These are phyloP conservation scores for Acer campestre DNA, from an alignment of 345 rosid species.

Conservation along the genomic window DNA sequence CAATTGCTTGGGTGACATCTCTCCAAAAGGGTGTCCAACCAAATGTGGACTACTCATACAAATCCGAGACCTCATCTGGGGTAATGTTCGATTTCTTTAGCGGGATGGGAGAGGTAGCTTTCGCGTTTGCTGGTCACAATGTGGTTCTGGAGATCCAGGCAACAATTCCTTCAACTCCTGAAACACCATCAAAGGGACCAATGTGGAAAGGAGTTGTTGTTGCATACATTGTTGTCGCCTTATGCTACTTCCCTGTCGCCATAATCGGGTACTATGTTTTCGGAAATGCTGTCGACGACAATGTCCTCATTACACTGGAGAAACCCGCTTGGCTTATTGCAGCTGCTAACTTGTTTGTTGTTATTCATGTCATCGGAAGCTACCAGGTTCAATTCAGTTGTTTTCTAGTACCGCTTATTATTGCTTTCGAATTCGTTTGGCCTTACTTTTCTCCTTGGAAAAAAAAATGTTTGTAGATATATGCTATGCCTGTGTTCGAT, in stretches of 20 bases:
- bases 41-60: constrained; percentile 56
- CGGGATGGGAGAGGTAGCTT: constrained; percentile 81
- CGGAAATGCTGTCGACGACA: constrained; percentile 68
- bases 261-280: constrained; percentile 55
- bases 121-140: constrained; percentile 85
- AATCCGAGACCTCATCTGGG: constrained; percentile 38
- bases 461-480: constrained; percentile 43
- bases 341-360: constrained; percentile 70
- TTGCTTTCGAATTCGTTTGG: too few species aligned
- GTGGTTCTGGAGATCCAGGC: constrained; percentile 92
- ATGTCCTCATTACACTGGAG: constrained; percentile 61
- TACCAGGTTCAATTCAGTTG: constrained; percentile 52
- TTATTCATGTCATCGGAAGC: constrained; percentile 84
- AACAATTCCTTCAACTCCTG: constrained; percentile 86
- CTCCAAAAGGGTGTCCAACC: constrained; percentile 43
- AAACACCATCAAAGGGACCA: constrained; percentile 69
- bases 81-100: constrained; percentile 56
- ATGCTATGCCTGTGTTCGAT: constrained; percentile 85
- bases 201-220: constrained; percentile 89
- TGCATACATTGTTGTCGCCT: constrained; percentile 66
- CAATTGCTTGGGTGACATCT: constrained; percentile 68
- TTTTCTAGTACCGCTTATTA: neutral
- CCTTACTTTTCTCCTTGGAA: neutral
- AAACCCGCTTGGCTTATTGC: constrained; percentile 78
- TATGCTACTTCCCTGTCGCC: constrained; percentile 88